Evolutionary conservation across 1,139 yeast species (phyloP).

Genomic region (Candida sp.): DNA sequence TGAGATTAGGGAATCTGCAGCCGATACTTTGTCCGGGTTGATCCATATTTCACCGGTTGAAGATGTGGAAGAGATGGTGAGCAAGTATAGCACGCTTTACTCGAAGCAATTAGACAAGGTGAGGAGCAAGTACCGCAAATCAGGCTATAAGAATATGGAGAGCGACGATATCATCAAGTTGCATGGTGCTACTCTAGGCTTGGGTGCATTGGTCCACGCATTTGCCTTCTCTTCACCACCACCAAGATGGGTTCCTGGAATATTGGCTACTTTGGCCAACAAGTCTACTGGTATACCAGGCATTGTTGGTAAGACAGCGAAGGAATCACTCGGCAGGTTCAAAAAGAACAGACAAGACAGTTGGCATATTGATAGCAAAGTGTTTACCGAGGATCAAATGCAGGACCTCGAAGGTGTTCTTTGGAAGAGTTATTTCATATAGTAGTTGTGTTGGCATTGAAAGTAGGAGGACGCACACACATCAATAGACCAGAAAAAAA

Average conservation of each 20-base stretch:
- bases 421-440: slow-evolving; percentile 92
- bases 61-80: slow-evolving; percentile 47
- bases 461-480: not conserved
- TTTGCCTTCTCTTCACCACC: slow-evolving; percentile 94
- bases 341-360: slow-evolving; percentile 95
- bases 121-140: slow-evolving; percentile 31
- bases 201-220: slow-evolving; percentile 89
- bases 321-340: slow-evolving; percentile 80
- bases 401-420: slow-evolving; percentile 95
- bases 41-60: slow-evolving; percentile 74
- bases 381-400: slow-evolving; percentile 78
- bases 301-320: slow-evolving; percentile 83
- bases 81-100: slow-evolving; percentile 25
- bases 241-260: slow-evolving; percentile 86
- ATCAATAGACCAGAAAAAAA: not conserved
- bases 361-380: slow-evolving; percentile 89
- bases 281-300: slow-evolving; percentile 77
- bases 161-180: slow-evolving; percentile 51
- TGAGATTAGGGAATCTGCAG: slow-evolving; percentile 80
- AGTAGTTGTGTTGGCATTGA: slow-evolving; percentile 9
- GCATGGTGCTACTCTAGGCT: slow-evolving; percentile 90
- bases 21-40: slow-evolving; percentile 79
- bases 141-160: slow-evolving; percentile 33
- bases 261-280: slow-evolving; percentile 70
- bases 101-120: slow-evolving; percentile 32